phyloP scores from a whole-genome alignment of 169 alveolate genomes.

The Cryptosporidium ryanae region DNA sequence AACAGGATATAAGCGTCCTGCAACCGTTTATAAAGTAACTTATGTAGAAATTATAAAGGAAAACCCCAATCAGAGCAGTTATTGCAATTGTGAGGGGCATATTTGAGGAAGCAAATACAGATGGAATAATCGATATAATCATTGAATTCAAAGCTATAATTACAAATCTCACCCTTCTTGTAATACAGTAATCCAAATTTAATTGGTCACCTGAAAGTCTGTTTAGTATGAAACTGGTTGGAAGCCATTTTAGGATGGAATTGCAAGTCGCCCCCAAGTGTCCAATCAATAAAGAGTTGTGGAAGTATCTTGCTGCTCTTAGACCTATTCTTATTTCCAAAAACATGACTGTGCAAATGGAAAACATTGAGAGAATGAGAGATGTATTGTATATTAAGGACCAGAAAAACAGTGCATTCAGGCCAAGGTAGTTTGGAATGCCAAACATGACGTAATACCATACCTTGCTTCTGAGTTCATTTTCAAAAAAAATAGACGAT shows the following conservation, averaged over 20 bases:
- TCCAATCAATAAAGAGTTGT: slow-evolving; percentile 43
- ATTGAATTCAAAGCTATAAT: slow-evolving; percentile 32
- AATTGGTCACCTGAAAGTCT: slow-evolving; percentile 57
- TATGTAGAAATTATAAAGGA: background rate
- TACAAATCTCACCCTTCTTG: slow-evolving; percentile 56
- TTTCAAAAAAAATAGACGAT: background rate
- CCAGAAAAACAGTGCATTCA: slow-evolving; percentile 58
- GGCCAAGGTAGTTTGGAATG: slow-evolving; percentile 20
- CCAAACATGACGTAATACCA: background rate
- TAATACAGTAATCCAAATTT: slow-evolving; percentile 52
- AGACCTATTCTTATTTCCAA: slow-evolving; percentile 55
- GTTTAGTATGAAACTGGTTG: slow-evolving; percentile 43
- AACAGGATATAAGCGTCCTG: slow-evolving; percentile 38
- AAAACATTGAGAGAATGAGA: slow-evolving; percentile 11
- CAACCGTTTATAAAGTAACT: slow-evolving; percentile 64
- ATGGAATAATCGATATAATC: slow-evolving; percentile 33
- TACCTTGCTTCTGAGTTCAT: too few species aligned
- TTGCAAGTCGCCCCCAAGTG: slow-evolving; percentile 57
- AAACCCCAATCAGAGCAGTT: slow-evolving; percentile 1
- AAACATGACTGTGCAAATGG: slow-evolving; percentile 10
- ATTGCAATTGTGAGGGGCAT: background rate
- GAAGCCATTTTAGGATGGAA: slow-evolving; percentile 49
- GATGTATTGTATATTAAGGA: slow-evolving; percentile 9
- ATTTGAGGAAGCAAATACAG: slow-evolving; percentile 29
- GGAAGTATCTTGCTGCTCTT: slow-evolving; percentile 66